Evolutionary conservation across 352 stramenopile species (phyloP), one percentile per base, ranked within the genome.

Genomic region (Globisporangium alternatum): DNA sequence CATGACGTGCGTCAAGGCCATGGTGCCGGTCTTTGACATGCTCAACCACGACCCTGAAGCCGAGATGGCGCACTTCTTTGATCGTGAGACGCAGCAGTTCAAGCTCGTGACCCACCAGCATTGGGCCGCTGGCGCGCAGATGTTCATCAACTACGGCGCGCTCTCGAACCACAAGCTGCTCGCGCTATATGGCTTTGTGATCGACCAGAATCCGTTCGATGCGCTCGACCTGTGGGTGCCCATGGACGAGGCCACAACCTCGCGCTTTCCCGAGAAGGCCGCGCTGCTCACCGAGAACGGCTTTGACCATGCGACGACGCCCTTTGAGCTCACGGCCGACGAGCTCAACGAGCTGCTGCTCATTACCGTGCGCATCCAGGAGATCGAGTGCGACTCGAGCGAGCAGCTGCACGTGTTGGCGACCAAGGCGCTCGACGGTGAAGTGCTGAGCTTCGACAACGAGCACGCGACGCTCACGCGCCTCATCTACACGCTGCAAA

Each of bases 11-110:
- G 71, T 88, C 56, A 95, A 95, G 66, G 83, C 80, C 4, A 95
- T 95, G 86, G 79, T 90, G 10, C 86, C 86, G 0, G 86, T 95
- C 28, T 95, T 95, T 47, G 86, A 95, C 68, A 93, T 95, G 83
- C 71, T 95, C 55, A 95, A 95, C 68, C 83, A 95, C 66, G 77
- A 91, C 65, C 81, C 83, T 10, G 71, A 80, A 60, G 86, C 82
- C 10, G 78, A 91, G 64, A 87, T 93, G 76, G 80, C 69, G 4
- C 86, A 95, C 67, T 81, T 76, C 30, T 86, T 81, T 64, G 84
- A 95, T 58, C 52, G 72, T 31, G 58, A 74, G 0, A 75, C 68
- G 25, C 60, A 87, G 25, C 61, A 58, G 5, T 88, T 95, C 43
- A 78, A 83, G 64, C 76, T 95, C 22, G 77, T 89, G 43, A 90